Percentiles rank a stretch among this genome's conserved stretches.
These are phyloP conservation scores for Pneumocystis canis DNA, from an alignment of 1,139 yeast species.

Conservation along the genomic window DNA sequence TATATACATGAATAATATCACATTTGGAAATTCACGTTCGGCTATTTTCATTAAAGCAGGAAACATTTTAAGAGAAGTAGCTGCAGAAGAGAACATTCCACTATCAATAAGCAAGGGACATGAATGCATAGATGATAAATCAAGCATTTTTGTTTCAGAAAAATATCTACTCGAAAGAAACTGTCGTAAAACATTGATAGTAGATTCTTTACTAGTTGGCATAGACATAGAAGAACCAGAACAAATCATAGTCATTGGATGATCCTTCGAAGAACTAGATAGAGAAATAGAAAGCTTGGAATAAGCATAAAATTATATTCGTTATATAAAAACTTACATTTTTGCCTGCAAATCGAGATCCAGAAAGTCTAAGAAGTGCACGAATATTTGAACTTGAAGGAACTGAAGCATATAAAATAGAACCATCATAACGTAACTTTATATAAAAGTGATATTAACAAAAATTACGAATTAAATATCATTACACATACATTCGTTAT, in stretches of 20 bases:
- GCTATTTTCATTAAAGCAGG: slow-evolving; percentile 86
- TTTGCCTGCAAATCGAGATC: slow-evolving; percentile 70
- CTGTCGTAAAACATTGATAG: slow-evolving; percentile 47
- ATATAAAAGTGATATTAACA: neutral
- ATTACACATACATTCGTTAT: slow-evolving; percentile 2
- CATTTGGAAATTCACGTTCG: slow-evolving; percentile 29
- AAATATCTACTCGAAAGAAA: slow-evolving; percentile 58
- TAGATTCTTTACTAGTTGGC: slow-evolving; percentile 16
- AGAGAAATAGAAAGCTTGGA: neutral
- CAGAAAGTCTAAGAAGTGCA: slow-evolving; percentile 22
- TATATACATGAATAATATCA: slow-evolving; percentile 30
- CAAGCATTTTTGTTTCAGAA: slow-evolving; percentile 48
- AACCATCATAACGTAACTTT: neutral
- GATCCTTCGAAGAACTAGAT: slow-evolving; percentile 7
- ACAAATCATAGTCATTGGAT: slow-evolving; percentile 19
- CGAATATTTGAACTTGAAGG: neutral
- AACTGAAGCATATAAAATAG: neutral
- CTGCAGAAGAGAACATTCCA: slow-evolving; percentile 50
- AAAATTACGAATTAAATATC: neutral
- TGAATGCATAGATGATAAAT: slow-evolving; percentile 49
- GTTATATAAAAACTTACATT: slow-evolving; percentile 26
- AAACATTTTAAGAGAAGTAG: slow-evolving; percentile 55
- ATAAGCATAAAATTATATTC: slow-evolving; percentile 15
- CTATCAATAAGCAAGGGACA: slow-evolving; percentile 48
- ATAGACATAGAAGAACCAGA: slow-evolving; percentile 15